A percentile compares a stretch with the other conserved stretches of the same genome.
phyloP scores from a whole-genome alignment of 495 filamentous ascomycete genomes.

The Acidomyces sp. region DNA sequence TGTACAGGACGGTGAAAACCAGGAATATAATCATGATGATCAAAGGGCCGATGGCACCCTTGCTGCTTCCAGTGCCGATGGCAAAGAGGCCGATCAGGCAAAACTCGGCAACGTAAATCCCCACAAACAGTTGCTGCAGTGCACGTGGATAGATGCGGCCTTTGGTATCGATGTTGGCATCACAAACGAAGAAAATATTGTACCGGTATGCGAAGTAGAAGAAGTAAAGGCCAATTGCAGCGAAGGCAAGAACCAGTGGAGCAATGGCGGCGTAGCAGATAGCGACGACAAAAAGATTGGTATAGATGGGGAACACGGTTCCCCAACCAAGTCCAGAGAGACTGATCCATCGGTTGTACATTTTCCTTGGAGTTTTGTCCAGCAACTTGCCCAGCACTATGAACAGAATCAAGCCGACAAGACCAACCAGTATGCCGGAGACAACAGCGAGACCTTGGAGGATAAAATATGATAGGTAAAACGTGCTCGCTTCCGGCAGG shows the following conservation, averaged over 20 bases:
- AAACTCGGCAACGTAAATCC: slow-evolving; percentile 70
- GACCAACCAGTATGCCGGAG: slow-evolving; percentile 59
- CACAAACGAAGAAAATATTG: slow-evolving; percentile 85
- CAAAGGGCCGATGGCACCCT: slow-evolving; percentile 57
- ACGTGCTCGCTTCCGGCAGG: slow-evolving; percentile 73
- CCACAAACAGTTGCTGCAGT: slow-evolving; percentile 82
- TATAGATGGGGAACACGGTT: slow-evolving; percentile 74
- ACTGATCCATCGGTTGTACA: slow-evolving; percentile 53
- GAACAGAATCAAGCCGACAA: slow-evolving; percentile 64
- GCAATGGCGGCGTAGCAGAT: slow-evolving; percentile 87
- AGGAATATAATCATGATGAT: slow-evolving; percentile 74
- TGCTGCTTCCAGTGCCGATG: slow-evolving; percentile 35
- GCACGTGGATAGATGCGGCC: slow-evolving; percentile 76
- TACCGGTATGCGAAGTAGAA: slow-evolving; percentile 94
- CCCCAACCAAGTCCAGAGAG: slow-evolving; percentile 67
- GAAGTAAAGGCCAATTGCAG: slow-evolving; percentile 65
- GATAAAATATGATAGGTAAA: slow-evolving; percentile 92
- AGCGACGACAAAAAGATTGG: slow-evolving; percentile 72
- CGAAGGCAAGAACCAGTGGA: slow-evolving; percentile 78
- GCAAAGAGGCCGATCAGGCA: slow-evolving; percentile 88
- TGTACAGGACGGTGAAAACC: slow-evolving; percentile 68
- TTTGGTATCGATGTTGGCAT: slow-evolving; percentile 76
- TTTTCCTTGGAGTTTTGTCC: slow-evolving; percentile 60
- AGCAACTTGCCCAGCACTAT: slow-evolving; percentile 62
- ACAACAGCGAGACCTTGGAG: slow-evolving; percentile 83